These are phyloP conservation scores for Ceratobasidium sp. DNA, from an alignment of 1,284 basidiomycete species.

Conservation along the genomic window DNA sequence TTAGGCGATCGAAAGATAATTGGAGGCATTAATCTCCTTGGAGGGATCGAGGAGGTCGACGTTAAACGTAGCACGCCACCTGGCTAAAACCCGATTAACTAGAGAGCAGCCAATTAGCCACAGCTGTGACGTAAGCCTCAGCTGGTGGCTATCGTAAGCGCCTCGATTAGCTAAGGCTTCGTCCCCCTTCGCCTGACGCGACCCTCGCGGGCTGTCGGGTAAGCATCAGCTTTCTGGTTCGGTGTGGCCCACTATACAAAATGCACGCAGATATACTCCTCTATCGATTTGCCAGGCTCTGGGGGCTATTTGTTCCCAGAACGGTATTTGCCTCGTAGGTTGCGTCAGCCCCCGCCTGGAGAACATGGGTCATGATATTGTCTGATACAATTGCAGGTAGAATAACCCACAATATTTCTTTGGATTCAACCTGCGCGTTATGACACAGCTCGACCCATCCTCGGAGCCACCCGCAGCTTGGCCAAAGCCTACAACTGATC, in stretches of 20 bases:
- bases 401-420: not conserved
- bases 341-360: not conserved
- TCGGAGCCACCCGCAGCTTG: constrained; percentile 3
- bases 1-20: too few relatives aligned
- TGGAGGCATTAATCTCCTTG: too few relatives aligned
- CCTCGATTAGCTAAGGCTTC: constrained; percentile 7
- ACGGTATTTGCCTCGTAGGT: not conserved
- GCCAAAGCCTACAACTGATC: not conserved
- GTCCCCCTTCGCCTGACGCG: not conserved
- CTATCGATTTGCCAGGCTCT: not conserved
- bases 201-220: constrained; percentile 10
- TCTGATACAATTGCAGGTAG: not conserved
- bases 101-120: too few relatives aligned
- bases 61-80: too few relatives aligned
- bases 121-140: not conserved
- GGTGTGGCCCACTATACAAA: not conserved
- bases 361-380: not conserved
- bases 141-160: constrained; percentile 6
- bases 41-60: too few relatives aligned
- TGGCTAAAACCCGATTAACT: too few relatives aligned
- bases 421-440: not conserved
- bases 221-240: not conserved
- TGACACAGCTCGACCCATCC: constrained; percentile 31
- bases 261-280: not conserved
- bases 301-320: not conserved